A percentile compares a stretch with the other conserved stretches of the same genome.
These are phyloP conservation scores for Phaeosphaeriaceae sp. DNA, from an alignment of 2,329 filamentous ascomycete genomes.

Conservation along the genomic window DNA sequence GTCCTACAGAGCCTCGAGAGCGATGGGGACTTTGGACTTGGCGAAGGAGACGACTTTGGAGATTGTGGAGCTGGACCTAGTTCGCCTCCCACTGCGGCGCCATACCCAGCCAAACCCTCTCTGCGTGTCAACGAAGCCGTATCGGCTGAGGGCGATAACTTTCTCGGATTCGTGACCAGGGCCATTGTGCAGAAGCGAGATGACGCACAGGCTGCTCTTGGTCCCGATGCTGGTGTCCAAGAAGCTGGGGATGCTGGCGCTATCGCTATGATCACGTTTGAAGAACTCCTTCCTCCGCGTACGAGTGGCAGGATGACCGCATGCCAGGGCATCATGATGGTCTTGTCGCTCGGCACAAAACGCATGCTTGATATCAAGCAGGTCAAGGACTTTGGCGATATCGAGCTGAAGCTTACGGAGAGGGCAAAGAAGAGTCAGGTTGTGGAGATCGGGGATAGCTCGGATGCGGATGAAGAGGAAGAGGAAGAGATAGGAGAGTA, in stretches of 20 bases:
- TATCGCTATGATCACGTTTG: conserved; percentile 65
- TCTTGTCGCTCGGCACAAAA: conserved; percentile 60
- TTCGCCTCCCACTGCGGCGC: conserved; percentile 23
- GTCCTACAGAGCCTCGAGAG: conserved; percentile 37
- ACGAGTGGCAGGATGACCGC: conserved; percentile 66
- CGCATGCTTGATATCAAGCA: conserved; percentile 70
- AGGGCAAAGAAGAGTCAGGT: conserved; percentile 24
- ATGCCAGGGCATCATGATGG: conserved; percentile 59
- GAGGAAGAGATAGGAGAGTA: background rate
- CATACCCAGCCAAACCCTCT: conserved; percentile 10
- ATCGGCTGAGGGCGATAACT: conserved; percentile 67
- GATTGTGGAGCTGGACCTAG: conserved; percentile 17
- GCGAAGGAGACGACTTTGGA: conserved; percentile 25
- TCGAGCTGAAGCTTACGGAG: conserved; percentile 35
- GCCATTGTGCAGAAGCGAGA: conserved; percentile 50
- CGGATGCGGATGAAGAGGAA: conserved; percentile 5
- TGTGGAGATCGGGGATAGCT: conserved; percentile 15
- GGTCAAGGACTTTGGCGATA: conserved; percentile 52
- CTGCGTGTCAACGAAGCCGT: conserved; percentile 60
- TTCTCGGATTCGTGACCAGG: conserved; percentile 64
- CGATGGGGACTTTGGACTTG: conserved; percentile 35
- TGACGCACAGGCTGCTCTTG: conserved; percentile 14
- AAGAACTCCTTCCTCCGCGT: conserved; percentile 68
- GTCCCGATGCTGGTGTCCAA: conserved; percentile 21
- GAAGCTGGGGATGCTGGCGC: conserved; percentile 39